Base-by-base conservation (phyloP, 768 basidiomycete genomes). In the Hericium alpestre region DNA sequence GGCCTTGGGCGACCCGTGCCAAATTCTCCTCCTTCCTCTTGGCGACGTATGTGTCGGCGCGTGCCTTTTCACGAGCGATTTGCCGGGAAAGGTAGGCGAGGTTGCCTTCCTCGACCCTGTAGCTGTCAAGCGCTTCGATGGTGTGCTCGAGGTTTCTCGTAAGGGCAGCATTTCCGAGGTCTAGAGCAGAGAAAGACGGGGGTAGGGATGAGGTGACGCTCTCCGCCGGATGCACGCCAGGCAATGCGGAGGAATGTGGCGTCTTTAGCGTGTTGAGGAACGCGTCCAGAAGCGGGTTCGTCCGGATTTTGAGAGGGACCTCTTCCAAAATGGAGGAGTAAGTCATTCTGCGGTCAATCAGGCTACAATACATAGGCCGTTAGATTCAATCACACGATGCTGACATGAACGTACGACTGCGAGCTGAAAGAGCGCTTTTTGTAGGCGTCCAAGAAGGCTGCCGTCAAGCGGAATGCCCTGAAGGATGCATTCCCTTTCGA, bases 1-100 rank as follows among this genome's bases (percentile, higher is more conserved):
- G 73, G 12, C 93, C 93, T 65, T 93, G 90, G 40, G 83, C 84
- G 60, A 87, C 77, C 47, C 93, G 81, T 53, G 74, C 74, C 39
- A 78, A 79, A 65, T 90, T 95, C 72, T 96, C 93, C 68, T 95
- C 93, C 67, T 86, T 90, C 56, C 92, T 83, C 71, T 93, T 93
- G 64, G 81, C 78, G 55, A 93, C 71, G 66, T 86, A 86, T 54
- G 77, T 76, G 56, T 96, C 93, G 52, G 90, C 90, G 59, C 81
- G 82, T 47, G 78, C 71, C 66, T 82, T 86, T 70, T 96, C 93
- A 32, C 93, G 80, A 32, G 85, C 85, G 66, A 94, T 94, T 69
- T 94, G 93, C 55, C 93, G 84, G 48, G 78, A 77, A 63, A 91
- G 74, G 75, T 92, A 96, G 54, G 87, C 92, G 61, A 93, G 79